Evolutionary conservation across 305 asterid genomes (phyloP).

Genomic region (Fraxinus velutina): DNA sequence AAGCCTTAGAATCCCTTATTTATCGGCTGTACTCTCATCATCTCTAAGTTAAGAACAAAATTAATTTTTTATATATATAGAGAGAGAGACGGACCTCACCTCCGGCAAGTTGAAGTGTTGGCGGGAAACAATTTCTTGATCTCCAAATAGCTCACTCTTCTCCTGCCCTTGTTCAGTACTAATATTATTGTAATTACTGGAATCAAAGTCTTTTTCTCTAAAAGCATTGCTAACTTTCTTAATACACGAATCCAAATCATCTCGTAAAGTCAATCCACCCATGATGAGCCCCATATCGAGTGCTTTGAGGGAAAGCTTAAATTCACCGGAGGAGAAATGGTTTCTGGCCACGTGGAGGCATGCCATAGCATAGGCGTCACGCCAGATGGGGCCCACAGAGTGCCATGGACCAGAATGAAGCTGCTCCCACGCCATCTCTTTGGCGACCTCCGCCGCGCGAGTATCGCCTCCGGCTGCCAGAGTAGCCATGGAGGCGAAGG

Average conservation of each 20-base stretch:
- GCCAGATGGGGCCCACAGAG: conserved; percentile 82
- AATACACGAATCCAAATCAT: conserved; percentile 54
- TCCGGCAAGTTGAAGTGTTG: conserved; percentile 51
- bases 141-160: conserved; percentile 32
- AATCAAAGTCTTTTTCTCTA: conserved; percentile 22
- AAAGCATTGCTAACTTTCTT: conserved; percentile 30
- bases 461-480: conserved; percentile 74
- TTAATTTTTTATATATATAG: not conserved
- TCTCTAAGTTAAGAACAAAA: conserved; percentile 17
- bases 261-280: conserved; percentile 72
- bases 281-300: conserved; percentile 89
- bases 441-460: conserved; percentile 88
- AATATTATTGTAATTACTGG: not conserved
- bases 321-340: conserved; percentile 51
- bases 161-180: conserved; percentile 22
- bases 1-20: conserved; percentile 17
- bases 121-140: not conserved
- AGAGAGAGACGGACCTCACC: conserved; percentile 74
- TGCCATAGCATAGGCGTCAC: conserved; percentile 90
- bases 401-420: conserved; percentile 98
- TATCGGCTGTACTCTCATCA: conserved; percentile 12
- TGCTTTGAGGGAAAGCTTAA: conserved; percentile 45
- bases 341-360: conserved; percentile 72
- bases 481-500: conserved; percentile 62
- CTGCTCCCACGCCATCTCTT: conserved; percentile 98